phyloP scores from a whole-genome alignment of 2,329 filamentous ascomycete species.

The Monilinia fructicola region DNA sequence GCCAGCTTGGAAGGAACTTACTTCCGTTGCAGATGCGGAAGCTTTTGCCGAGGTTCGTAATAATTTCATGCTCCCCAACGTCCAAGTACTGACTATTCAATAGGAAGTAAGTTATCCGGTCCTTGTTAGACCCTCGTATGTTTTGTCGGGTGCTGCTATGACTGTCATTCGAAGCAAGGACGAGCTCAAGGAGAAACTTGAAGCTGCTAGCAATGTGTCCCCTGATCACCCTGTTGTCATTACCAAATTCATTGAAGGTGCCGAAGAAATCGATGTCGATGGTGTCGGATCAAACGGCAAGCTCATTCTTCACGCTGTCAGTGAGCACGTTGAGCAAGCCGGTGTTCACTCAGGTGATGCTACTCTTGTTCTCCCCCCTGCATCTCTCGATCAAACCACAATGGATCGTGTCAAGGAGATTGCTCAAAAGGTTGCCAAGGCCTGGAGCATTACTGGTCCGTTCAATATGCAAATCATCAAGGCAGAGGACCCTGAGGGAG shows the following conservation, averaged over 20 bases:
- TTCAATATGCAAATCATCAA: slow-evolving; percentile 99
- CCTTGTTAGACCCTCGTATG: slow-evolving; percentile 90
- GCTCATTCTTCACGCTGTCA: slow-evolving; percentile 86
- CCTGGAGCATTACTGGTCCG: slow-evolving; percentile 94
- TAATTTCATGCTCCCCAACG: background rate
- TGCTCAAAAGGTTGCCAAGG: slow-evolving; percentile 91
- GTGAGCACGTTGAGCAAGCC: slow-evolving; percentile 94
- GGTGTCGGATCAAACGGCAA: slow-evolving; percentile 85
- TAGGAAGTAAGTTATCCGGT: slow-evolving; percentile 83
- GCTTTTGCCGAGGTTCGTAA: slow-evolving; percentile 63
- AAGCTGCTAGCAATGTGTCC: slow-evolving; percentile 85
- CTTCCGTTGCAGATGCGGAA: slow-evolving; percentile 83
- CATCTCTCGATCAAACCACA: slow-evolving; percentile 70
- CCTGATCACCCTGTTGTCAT: slow-evolving; percentile 98
- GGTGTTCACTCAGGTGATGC: slow-evolving; percentile 98
- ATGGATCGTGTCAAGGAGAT: slow-evolving; percentile 93
- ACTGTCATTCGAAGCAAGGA: slow-evolving; percentile 87
- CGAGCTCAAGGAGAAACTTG: slow-evolving; percentile 92
- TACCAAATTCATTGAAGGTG: slow-evolving; percentile 96
- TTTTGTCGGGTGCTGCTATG: slow-evolving; percentile 97
- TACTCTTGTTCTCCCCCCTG: slow-evolving; percentile 87
- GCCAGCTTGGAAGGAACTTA: slow-evolving; percentile 96
- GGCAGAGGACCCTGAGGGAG: slow-evolving; percentile 72
- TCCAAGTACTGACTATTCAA: background rate
- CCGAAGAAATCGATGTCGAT: slow-evolving; percentile 94